A percentile compares a stretch with the other conserved stretches of the same genome.
Evolutionary conservation across 805 yeast species (phyloP).

Genomic region (Candida ovalis): DNA sequence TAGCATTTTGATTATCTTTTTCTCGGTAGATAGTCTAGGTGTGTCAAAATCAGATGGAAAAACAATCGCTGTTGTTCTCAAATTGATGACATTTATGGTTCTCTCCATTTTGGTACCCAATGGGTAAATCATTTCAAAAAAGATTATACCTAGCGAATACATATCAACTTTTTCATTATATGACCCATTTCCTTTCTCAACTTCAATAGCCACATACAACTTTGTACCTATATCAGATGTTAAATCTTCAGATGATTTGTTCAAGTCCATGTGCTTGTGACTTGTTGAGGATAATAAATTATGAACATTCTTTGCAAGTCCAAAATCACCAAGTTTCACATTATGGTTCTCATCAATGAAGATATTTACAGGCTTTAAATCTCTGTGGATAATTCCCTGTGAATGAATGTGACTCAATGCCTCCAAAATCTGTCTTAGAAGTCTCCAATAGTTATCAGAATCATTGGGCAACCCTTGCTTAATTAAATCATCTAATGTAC

Average conservation of each 20-base stretch:
- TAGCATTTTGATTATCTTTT: slow-evolving; percentile 59
- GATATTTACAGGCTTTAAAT: slow-evolving; percentile 91
- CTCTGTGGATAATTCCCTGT: slow-evolving; percentile 93
- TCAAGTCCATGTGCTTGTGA: slow-evolving; percentile 14
- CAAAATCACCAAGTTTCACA: slow-evolving; percentile 95
- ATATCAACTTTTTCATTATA: slow-evolving; percentile 94
- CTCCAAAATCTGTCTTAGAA: slow-evolving; percentile 81
- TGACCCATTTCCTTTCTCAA: slow-evolving; percentile 63
- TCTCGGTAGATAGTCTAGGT: slow-evolving; percentile 52
- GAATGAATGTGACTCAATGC: slow-evolving; percentile 89
- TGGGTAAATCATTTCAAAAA: slow-evolving; percentile 89
- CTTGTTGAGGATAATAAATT: slow-evolving; percentile 27
- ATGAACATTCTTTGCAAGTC: slow-evolving; percentile 88
- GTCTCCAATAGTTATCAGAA: slow-evolving; percentile 83
- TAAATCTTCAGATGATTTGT: slow-evolving; percentile 56
- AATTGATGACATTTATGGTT: slow-evolving; percentile 59
- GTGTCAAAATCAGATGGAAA: slow-evolving; percentile 70
- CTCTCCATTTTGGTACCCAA: slow-evolving; percentile 94
- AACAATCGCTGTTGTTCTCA: slow-evolving; percentile 55
- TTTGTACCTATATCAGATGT: slow-evolving; percentile 95
- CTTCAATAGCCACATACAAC: slow-evolving; percentile 88
- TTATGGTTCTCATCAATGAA: slow-evolving; percentile 88
- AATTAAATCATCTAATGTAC: slow-evolving; percentile 80
- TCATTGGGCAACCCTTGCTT: slow-evolving; percentile 67
- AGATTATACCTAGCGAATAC: slow-evolving; percentile 91